Evolutionary conservation across 352 stramenopile species (phyloP), one percentile per base, ranked within the genome.

Genomic region (Ophiocytium majus): DNA sequence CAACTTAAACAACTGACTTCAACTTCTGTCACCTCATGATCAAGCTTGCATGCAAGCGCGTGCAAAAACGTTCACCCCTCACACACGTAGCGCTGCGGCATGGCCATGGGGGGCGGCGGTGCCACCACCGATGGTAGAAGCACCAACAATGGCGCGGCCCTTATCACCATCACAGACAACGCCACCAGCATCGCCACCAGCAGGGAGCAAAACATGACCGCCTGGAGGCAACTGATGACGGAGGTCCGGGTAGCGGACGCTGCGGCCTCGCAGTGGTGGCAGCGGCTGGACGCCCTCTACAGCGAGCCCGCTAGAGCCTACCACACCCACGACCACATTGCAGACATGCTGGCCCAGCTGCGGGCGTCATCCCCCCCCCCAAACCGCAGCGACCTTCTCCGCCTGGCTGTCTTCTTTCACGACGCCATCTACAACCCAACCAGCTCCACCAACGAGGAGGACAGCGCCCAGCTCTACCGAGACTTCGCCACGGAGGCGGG

Each of bases 401-500:
- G 79, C 37, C 75, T 87, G 17, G 63, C 83, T 0, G 85, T 87
- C 35, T 87, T 87, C 63, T 87, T 87, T 36, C 83, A 87, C 57
- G 83, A 87, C 76, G 50, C 82, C 83, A 82, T 85, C 31, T 87
- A 87, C 75, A 49, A 87, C 43, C 76, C 83, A 19, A 87, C 50
- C 79, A 87, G 83, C 34, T 23, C 19, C 23, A 85, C 74, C 49
- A 87, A 87, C 49, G 83, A 87, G 50, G 83, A 87, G 36, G 81
- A 87, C 57, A 87, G 83, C 79, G 83, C 80, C 19, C 31, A 23
- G n/a, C 34, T 87, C 10, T 87, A 85, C 31, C 28, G 43, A 82
- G 79, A 28, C 28, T 87, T 87, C 31, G 76, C 83, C 14, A 50
- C 76, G n/a, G 79, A 50, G 28, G 75, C 49, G 10, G 57, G 10